These are phyloP conservation scores for Pycnococcus provasolii DNA, from an alignment of 139 green algal species.

Conservation along the genomic window DNA sequence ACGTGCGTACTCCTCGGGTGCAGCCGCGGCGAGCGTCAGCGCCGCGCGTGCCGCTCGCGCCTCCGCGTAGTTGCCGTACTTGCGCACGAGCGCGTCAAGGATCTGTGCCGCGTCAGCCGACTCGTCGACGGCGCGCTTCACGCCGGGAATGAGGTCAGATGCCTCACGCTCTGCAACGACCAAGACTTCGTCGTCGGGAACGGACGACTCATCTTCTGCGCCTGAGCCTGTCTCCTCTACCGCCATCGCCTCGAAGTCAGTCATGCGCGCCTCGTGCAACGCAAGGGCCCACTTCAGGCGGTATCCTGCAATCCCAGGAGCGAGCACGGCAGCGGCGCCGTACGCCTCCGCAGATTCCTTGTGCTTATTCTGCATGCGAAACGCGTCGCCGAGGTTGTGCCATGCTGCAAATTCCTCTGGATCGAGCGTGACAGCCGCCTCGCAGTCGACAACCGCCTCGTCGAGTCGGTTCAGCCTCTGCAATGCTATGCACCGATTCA, in stretches of 20 bases:
- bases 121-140: background rate
- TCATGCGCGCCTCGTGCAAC: constrained; percentile 20
- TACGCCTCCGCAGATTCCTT: background rate
- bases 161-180: no score
- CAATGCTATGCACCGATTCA: background rate
- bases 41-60: constrained; percentile 24
- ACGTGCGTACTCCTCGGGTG: no score
- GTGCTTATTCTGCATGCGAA: constrained; percentile 12
- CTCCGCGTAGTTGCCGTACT: constrained; percentile 34
- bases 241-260: no score
- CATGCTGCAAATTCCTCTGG: constrained; percentile 25
- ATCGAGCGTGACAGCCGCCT: background rate
- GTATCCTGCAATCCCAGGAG: constrained; percentile 30
- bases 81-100: constrained; percentile 22
- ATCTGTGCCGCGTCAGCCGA: constrained; percentile 4
- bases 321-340: constrained; percentile 15
- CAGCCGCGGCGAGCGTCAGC: background rate
- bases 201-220: no score
- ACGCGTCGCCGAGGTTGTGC: constrained; percentile 27
- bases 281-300: constrained; percentile 16
- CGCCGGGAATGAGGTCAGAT: no score
- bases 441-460: background rate
- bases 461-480: background rate
- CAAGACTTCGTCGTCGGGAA: no score
- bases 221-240: no score